A percentile compares a stretch with the other conserved stretches of the same genome.
phyloP scores from a whole-genome alignment of 768 basidiomycete genomes.

The Xanthoconium purpureum region DNA sequence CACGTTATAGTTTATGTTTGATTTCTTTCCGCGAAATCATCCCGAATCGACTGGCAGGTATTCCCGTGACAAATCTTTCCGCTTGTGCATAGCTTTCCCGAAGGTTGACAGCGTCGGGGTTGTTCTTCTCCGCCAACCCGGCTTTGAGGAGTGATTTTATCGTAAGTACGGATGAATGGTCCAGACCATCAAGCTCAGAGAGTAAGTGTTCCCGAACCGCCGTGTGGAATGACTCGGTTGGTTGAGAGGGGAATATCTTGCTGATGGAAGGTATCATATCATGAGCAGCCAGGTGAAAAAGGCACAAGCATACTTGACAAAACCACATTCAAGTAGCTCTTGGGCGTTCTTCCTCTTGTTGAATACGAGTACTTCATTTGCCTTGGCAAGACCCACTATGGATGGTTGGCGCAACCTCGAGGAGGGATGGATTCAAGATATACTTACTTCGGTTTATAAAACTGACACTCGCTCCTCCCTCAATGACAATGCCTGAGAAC shows the following conservation, averaged over 20 bases:
- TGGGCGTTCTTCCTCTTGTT: conserved; percentile 62
- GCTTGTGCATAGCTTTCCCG: conserved; percentile 73
- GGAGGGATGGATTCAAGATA: not conserved
- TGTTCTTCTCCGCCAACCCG: conserved; percentile 58
- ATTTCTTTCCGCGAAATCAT: conserved; percentile 62
- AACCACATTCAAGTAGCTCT: conserved; percentile 57
- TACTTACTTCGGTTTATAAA: conserved; percentile 63
- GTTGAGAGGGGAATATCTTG: conserved; percentile 56
- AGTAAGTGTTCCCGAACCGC: conserved; percentile 49
- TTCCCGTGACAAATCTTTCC: conserved; percentile 57
- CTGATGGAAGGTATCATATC: conserved; percentile 31
- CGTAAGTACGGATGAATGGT: conserved; percentile 49
- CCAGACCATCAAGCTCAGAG: conserved; percentile 56
- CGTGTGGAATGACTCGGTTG: conserved; percentile 50
- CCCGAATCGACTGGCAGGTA: conserved; percentile 51
- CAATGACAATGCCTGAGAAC: conserved; percentile 55
- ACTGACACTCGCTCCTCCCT: conserved; percentile 66
- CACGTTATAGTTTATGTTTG: conserved; percentile 54
- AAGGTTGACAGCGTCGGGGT: conserved; percentile 61
- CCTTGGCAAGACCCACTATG: conserved; percentile 66
- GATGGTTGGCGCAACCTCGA: not conserved
- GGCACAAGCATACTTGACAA: conserved; percentile 52
- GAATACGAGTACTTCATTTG: conserved; percentile 69
- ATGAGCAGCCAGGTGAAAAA: not conserved
- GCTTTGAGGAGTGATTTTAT: conserved; percentile 53